These are phyloP conservation scores for Exserohilum turcica DNA, from an alignment of 2,329 filamentous ascomycete species.

Conservation along the genomic window DNA sequence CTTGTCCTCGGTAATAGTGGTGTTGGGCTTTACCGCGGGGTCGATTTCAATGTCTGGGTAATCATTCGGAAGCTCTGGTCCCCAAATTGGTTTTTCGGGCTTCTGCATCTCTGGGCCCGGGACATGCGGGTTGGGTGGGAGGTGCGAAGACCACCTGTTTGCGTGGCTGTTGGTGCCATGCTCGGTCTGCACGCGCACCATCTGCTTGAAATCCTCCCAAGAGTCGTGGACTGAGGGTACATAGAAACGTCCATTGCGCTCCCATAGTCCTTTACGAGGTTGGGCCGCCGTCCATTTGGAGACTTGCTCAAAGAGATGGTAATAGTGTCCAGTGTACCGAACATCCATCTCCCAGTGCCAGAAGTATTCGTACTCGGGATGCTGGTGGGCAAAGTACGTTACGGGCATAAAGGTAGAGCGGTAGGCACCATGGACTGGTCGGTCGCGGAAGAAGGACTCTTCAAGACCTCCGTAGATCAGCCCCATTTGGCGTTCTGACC, in stretches of 20 bases:
- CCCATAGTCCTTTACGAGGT: conserved; percentile 75
- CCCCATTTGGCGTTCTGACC: conserved; percentile 61
- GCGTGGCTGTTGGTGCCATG: conserved; percentile 55
- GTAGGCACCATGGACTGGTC: conserved; percentile 71
- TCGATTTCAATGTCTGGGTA: conserved; percentile 58
- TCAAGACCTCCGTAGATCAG: conserved; percentile 58
- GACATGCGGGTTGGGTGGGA: conserved; percentile 51
- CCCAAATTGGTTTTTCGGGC: conserved; percentile 57
- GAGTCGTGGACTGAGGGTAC: conserved; percentile 71
- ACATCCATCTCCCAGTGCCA: conserved; percentile 98
- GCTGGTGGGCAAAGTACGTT: conserved; percentile 86
- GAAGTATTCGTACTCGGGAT: conserved; percentile 87
- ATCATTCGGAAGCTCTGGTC: conserved; percentile 51
- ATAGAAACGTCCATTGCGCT: conserved; percentile 77
- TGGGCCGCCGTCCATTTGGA: conserved; percentile 70
- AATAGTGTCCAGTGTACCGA: conserved; percentile 87
- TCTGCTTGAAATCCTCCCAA: conserved; percentile 73
- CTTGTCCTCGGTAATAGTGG: conserved; percentile 60
- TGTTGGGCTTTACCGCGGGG: conserved; percentile 60
- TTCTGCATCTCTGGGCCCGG: conserved; percentile 46
- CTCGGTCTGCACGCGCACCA: conserved; percentile 66
- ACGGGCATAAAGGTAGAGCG: conserved; percentile 90
- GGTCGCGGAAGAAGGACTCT: conserved; percentile 58
- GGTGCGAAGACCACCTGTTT: conserved; percentile 51
- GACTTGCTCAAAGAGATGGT: conserved; percentile 74